A percentile compares a stretch with the other conserved stretches of the same genome.
Evolutionary conservation across 1,139 yeast species (phyloP).

Genomic region (Ogataea hybrid): DNA sequence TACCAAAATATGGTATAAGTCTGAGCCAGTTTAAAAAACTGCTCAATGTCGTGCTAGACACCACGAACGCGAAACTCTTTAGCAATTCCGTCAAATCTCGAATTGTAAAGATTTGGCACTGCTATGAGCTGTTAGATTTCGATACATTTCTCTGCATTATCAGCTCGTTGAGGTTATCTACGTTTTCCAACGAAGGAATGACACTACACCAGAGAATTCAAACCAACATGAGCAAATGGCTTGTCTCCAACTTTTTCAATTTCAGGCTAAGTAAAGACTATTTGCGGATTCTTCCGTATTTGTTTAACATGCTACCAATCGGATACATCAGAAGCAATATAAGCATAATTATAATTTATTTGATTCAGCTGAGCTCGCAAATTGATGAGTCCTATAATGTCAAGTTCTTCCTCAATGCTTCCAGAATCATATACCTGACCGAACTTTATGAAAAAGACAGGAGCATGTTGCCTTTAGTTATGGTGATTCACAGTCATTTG

Average conservation of each 20-base stretch:
- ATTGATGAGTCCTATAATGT: constrained; percentile 23
- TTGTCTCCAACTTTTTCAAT: constrained; percentile 21
- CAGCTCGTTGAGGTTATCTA: constrained; percentile 21
- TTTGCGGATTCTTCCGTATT: constrained; percentile 22
- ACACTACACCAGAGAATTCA: constrained; percentile 18
- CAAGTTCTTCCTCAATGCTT: constrained; percentile 22
- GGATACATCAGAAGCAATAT: constrained; percentile 27
- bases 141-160: constrained; percentile 21
- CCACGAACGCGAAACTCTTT: constrained; percentile 17
- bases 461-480: constrained; percentile 18
- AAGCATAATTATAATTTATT: constrained; percentile 18
- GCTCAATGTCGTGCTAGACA: constrained; percentile 22
- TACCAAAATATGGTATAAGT: constrained; percentile 27
- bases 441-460: constrained; percentile 24
- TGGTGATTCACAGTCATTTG: constrained; percentile 16
- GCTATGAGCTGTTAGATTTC: constrained; percentile 26
- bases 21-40: constrained; percentile 18
- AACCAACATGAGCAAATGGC: constrained; percentile 16
- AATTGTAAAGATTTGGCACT: constrained; percentile 18
- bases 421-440: constrained; percentile 22
- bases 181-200: constrained; percentile 17
- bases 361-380: constrained; percentile 17
- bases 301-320: constrained; percentile 27
- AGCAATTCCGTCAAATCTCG: constrained; percentile 17
- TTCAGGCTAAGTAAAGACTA: constrained; percentile 22